These are phyloP conservation scores for Lolium perenne DNA, from an alignment of 176 grass and related monocot species.

Conservation along the genomic window DNA sequence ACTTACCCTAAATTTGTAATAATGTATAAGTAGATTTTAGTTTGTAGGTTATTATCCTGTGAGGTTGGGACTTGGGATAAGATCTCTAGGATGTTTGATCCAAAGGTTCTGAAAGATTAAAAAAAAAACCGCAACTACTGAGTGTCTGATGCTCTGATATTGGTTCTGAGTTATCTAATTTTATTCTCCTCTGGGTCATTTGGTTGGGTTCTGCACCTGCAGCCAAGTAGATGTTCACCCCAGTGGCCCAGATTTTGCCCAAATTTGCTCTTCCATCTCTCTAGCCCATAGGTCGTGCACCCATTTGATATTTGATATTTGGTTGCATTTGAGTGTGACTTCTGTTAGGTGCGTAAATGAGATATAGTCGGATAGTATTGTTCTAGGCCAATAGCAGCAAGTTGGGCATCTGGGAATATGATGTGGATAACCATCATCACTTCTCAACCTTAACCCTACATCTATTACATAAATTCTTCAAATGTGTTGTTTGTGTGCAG, in stretches of 20 bases:
- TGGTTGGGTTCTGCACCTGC: not conserved
- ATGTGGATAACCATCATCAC: not conserved
- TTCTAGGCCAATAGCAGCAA: not conserved
- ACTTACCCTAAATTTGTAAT: no score
- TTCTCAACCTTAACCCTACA: constrained; percentile 11
- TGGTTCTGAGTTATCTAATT: not conserved
- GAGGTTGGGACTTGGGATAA: not conserved
- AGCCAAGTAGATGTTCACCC: not conserved
- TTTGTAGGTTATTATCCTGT: not conserved
- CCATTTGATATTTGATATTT: no score
- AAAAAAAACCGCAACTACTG: no score
- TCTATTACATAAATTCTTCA: not conserved
- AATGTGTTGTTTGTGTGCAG: not conserved
- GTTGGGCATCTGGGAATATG: not conserved
- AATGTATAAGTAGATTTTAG: no score
- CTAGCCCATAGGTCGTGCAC: no score
- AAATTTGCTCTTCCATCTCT: no score
- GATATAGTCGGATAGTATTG: not conserved
- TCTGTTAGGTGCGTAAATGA: not conserved
- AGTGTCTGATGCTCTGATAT: not conserved
- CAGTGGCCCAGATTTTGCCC: not conserved
- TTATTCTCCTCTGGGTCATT: not conserved
- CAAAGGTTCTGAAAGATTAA: no score
- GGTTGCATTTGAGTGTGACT: not conserved
- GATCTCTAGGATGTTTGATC: not conserved